Percentiles rank a stretch among this genome's conserved stretches.
Conservation (phyloP, 2,329 filamentous ascomycete species). For the Arthrobotrys pseudoclavata region DNA sequence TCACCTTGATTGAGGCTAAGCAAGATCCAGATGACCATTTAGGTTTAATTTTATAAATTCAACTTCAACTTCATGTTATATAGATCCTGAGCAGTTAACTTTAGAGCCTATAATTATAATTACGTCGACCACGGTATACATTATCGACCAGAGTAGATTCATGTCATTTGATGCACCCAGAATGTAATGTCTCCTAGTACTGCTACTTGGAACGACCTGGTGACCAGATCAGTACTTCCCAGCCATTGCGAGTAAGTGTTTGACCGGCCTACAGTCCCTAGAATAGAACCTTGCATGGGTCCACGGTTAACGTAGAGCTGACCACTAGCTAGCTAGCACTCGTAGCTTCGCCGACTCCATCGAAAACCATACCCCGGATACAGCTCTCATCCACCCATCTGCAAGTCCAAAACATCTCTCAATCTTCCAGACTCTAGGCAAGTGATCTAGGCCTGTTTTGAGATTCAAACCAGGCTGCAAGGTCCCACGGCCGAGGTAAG, state of each 20-base stretch:
- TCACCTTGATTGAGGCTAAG: not conserved
- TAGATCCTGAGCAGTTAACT: no score
- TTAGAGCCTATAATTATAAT: no score
- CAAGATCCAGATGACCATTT: no score
- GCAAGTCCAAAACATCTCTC: not conserved
- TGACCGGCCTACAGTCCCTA: constrained; percentile 12
- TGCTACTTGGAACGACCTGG: not conserved
- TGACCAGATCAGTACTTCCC: constrained; percentile 14
- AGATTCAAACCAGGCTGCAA: constrained; percentile 1
- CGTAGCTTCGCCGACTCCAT: constrained; percentile 29
- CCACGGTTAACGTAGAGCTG: not conserved
- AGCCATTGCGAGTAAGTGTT: constrained; percentile 31
- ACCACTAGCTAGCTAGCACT: constrained; percentile 2
- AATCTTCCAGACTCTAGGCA: constrained; percentile 3
- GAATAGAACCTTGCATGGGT: constrained; percentile 26
- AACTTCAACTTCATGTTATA: no score
- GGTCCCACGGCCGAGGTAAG: constrained; percentile 16
- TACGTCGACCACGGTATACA: no score
- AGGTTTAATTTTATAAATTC: no score
- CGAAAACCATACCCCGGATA: constrained; percentile 12
- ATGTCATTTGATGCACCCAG: not conserved
- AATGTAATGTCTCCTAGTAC: not conserved
- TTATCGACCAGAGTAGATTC: no score
- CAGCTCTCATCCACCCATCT: constrained; percentile 6
- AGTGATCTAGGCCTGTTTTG: constrained; percentile 7